phyloP scores from a whole-genome alignment of 495 filamentous ascomycete genomes.

The Aspergillus wentii region DNA sequence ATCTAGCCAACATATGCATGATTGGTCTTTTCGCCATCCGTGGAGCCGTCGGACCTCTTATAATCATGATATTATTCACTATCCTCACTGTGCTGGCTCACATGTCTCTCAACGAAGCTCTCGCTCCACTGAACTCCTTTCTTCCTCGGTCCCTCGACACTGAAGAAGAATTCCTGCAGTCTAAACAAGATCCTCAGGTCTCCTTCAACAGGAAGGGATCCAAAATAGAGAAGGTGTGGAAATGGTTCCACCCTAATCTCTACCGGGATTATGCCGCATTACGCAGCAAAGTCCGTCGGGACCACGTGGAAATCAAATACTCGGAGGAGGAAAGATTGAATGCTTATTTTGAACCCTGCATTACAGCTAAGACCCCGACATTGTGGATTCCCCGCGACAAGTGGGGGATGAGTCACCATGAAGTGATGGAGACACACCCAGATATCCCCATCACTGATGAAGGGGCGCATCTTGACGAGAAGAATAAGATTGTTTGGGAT shows the following conservation, averaged over 20 bases:
- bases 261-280: conserved; percentile 66
- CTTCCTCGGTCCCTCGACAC: conserved; percentile 56
- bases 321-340: conserved; percentile 48
- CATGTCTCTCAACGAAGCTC: conserved; percentile 65
- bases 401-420: conserved; percentile 58
- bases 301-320: conserved; percentile 47
- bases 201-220: conserved; percentile 14
- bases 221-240: conserved; percentile 39
- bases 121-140: conserved; percentile 70
- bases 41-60: conserved; percentile 62
- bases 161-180: conserved; percentile 37
- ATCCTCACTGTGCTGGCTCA: conserved; percentile 76
- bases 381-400: conserved; percentile 70
- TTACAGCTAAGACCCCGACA: conserved; percentile 51
- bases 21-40: conserved; percentile 79
- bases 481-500: conserved; percentile 56
- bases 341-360: conserved; percentile 65
- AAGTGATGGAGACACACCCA: conserved; percentile 52
- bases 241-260: conserved; percentile 74
- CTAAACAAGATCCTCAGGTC: conserved; percentile 29
- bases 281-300: conserved; percentile 62
- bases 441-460: conserved; percentile 56
- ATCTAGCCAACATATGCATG: conserved; percentile 77
- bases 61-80: conserved; percentile 74
- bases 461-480: conserved; percentile 60